A percentile compares a stretch with the other conserved stretches of the same genome.
phyloP scores from a whole-genome alignment of 768 basidiomycete species.

The Lyophyllum semitale region DNA sequence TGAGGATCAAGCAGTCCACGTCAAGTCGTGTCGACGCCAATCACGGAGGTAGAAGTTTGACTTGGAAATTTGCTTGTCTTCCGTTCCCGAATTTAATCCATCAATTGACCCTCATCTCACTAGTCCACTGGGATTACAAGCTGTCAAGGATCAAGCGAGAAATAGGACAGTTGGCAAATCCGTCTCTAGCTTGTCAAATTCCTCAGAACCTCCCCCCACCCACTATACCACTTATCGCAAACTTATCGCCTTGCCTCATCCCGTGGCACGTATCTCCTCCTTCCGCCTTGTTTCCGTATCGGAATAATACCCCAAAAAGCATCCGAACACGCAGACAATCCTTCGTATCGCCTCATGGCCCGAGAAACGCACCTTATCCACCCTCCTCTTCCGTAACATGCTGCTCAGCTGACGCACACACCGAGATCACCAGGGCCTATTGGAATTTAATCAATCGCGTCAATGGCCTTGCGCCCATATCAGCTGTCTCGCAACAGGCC shows the following conservation, averaged over 20 bases:
- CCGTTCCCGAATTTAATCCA: not conserved
- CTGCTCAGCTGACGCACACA: slow-evolving; percentile 16
- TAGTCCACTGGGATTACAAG: too few relatives aligned
- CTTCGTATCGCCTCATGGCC: not conserved
- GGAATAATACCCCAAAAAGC: not conserved
- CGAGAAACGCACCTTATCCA: not conserved
- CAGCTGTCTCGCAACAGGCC: slow-evolving; percentile 9
- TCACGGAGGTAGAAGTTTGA: too few relatives aligned
- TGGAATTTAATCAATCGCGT: slow-evolving; percentile 9
- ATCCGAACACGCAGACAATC: not conserved
- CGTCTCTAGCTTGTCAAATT: not conserved
- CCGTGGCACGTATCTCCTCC: not conserved
- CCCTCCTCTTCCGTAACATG: slow-evolving; percentile 6
- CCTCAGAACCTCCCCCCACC: not conserved
- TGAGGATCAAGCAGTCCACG: too few relatives aligned
- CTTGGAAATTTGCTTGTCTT: not conserved
- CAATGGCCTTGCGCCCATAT: slow-evolving; percentile 1
- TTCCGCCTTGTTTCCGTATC: not conserved
- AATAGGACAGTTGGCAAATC: not conserved
- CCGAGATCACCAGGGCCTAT: slow-evolving; percentile 15
- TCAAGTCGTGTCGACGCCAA: too few relatives aligned
- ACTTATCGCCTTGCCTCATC: not conserved
- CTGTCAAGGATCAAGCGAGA: too few relatives aligned
- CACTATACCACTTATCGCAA: not conserved
- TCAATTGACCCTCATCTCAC: too few relatives aligned